Percentiles rank a stretch among this genome's conserved stretches.
phyloP scores from a whole-genome alignment of 1,284 basidiomycete species.

The Anthracocystis walkeri region DNA sequence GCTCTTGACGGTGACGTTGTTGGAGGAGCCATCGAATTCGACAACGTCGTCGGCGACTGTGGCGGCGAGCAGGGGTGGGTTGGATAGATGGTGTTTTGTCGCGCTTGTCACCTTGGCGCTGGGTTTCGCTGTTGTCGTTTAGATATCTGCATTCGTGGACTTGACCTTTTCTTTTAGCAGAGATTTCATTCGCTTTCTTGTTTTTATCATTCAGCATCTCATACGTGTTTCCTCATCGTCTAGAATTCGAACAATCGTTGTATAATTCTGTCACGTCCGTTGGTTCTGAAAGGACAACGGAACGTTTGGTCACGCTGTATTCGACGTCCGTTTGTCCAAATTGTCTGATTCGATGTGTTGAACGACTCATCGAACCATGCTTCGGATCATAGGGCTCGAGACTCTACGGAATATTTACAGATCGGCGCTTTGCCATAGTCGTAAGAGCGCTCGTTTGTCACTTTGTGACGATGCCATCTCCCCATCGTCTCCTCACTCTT shows the following conservation, averaged over 20 bases:
- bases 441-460: too few relatives aligned
- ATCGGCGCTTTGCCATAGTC: too few relatives aligned
- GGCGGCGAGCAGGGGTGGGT: background rate
- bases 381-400: too few relatives aligned
- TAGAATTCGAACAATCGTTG: background rate
- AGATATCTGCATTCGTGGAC: background rate
- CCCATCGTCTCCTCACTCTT: too few relatives aligned
- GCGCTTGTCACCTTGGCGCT: background rate
- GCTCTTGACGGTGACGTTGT: conserved; percentile 77
- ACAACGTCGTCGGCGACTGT: background rate
- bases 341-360: too few relatives aligned
- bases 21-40: conserved; percentile 21
- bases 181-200: background rate
- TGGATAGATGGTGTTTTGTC: background rate
- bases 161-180: background rate
- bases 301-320: too few relatives aligned
- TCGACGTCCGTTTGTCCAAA: too few relatives aligned
- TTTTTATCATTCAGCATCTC: background rate
- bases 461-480: too few relatives aligned
- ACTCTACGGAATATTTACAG: too few relatives aligned
- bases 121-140: background rate
- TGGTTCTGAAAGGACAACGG: too few relatives aligned
- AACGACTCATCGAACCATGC: too few relatives aligned
- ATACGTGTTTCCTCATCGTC: background rate
- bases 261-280: too few relatives aligned